These are phyloP conservation scores for Cladosporium sp. DNA, from an alignment of 2,329 filamentous ascomycete genomes.

Conservation along the genomic window DNA sequence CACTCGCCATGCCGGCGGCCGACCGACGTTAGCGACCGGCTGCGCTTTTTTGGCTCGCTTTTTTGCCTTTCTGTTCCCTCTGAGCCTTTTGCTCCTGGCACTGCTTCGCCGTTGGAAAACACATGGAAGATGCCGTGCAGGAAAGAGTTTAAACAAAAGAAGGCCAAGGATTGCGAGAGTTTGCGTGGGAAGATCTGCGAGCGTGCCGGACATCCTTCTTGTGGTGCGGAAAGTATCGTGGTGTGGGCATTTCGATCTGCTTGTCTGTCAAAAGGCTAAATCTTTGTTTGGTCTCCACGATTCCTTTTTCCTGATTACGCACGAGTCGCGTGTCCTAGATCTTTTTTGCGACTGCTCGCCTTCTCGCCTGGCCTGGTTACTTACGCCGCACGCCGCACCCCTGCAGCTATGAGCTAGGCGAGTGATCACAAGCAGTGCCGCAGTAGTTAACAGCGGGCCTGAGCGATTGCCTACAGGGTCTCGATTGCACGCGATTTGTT, in stretches of 20 bases:
- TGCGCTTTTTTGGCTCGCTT: background rate
- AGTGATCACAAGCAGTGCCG: background rate
- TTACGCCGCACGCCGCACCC: constrained; percentile 2
- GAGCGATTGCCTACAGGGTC: background rate
- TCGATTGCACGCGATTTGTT: background rate
- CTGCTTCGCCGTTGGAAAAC: background rate
- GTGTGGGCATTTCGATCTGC: background rate
- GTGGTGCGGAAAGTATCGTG: constrained; percentile 8
- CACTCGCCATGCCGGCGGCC: constrained; percentile 4
- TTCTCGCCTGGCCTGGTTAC: background rate
- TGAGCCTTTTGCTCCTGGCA: background rate
- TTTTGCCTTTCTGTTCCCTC: background rate
- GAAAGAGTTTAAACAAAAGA: background rate
- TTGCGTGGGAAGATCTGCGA: background rate
- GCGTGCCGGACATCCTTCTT: constrained; percentile 7
- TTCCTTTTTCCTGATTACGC: background rate
- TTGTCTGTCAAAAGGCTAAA: background rate
- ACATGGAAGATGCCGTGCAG: constrained; percentile 5
- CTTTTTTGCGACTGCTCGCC: background rate
- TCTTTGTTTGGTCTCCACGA: background rate
- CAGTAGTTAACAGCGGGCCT: background rate
- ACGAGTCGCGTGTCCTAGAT: background rate
- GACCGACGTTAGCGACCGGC: constrained; percentile 2
- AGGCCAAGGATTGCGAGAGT: background rate
- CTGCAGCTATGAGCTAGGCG: background rate